These are phyloP conservation scores for Fusarium torreyae DNA, from an alignment of 2,329 filamentous ascomycete genomes.

Conservation along the genomic window DNA sequence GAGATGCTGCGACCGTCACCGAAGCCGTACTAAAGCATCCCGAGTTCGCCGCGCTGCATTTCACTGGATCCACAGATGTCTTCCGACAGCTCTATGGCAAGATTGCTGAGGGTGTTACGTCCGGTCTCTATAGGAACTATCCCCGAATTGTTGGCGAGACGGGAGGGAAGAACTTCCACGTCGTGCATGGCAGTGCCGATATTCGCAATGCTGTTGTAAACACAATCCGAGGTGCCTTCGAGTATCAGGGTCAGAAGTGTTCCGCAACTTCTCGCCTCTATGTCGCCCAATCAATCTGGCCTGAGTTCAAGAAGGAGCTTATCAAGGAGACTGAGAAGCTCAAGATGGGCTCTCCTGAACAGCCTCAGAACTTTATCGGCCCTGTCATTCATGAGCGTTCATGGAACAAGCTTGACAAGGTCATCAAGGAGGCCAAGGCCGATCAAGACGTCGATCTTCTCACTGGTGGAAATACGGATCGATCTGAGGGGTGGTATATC, in stretches of 20 bases:
- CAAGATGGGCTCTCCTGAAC: constrained; percentile 76
- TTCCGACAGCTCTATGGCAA: constrained; percentile 89
- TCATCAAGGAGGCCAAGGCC: constrained; percentile 82
- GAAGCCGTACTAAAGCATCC: constrained; percentile 80
- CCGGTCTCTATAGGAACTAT: constrained; percentile 85
- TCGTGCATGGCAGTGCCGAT: constrained; percentile 83
- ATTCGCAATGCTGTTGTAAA: constrained; percentile 83
- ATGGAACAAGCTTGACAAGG: constrained; percentile 82
- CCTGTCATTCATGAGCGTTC: constrained; percentile 86
- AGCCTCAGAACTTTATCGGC: constrained; percentile 84
- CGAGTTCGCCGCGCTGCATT: constrained; percentile 89
- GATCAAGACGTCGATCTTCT: constrained; percentile 80
- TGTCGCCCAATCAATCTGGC: constrained; percentile 79
- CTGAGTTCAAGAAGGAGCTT: constrained; percentile 77
- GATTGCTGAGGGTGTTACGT: constrained; percentile 83
- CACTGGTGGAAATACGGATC: constrained; percentile 77
- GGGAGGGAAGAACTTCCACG: constrained; percentile 92
- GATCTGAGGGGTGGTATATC: constrained; percentile 75
- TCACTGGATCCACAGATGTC: constrained; percentile 90
- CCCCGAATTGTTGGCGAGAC: constrained; percentile 91
- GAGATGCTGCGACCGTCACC: constrained; percentile 86
- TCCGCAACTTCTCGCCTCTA: constrained; percentile 85
- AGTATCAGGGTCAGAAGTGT: constrained; percentile 93
- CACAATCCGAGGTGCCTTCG: constrained; percentile 87
- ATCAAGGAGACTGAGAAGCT: constrained; percentile 63